A percentile compares a stretch with the other conserved stretches of the same genome.
Conservation (phyloP, 768 basidiomycete genomes). For the Suillus variegatus region DNA sequence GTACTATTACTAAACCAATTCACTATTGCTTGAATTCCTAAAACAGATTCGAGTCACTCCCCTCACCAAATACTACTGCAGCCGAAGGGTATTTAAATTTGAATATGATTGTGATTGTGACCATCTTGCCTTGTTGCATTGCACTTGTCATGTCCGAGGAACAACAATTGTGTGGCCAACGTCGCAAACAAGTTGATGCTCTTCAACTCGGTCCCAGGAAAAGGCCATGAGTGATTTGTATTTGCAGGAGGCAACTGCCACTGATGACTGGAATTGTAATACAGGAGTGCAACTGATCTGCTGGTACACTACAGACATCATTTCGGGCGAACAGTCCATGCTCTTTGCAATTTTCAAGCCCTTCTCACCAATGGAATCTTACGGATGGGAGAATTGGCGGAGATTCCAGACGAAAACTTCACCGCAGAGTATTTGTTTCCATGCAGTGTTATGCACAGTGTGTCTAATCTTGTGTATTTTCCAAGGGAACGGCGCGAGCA, state of each 20-base stretch:
- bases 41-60: not conserved
- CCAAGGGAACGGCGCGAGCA: conserved; percentile 18
- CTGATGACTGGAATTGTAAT: not conserved
- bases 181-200: conserved; percentile 17
- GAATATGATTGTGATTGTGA: not conserved
- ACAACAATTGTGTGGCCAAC: conserved; percentile 8
- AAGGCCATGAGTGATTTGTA: conserved; percentile 7
- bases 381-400: conserved; percentile 9
- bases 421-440: conserved; percentile 1
- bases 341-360: conserved; percentile 22
- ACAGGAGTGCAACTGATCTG: conserved; percentile 17
- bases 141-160: not conserved
- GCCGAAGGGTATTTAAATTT: too few species aligned
- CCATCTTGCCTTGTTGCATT: not conserved
- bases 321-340: conserved; percentile 21
- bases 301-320: conserved; percentile 23
- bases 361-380: conserved; percentile 20
- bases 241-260: not conserved
- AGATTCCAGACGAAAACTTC: conserved; percentile 1
- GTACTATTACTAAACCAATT: not conserved
- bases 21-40: not conserved
- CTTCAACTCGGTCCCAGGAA: conserved; percentile 18
- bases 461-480: not conserved
- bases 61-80: not conserved
- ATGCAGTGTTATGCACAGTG: not conserved